Base-by-base conservation (phyloP, 805 yeast genomes). In the Starmerella floricola region DNA sequence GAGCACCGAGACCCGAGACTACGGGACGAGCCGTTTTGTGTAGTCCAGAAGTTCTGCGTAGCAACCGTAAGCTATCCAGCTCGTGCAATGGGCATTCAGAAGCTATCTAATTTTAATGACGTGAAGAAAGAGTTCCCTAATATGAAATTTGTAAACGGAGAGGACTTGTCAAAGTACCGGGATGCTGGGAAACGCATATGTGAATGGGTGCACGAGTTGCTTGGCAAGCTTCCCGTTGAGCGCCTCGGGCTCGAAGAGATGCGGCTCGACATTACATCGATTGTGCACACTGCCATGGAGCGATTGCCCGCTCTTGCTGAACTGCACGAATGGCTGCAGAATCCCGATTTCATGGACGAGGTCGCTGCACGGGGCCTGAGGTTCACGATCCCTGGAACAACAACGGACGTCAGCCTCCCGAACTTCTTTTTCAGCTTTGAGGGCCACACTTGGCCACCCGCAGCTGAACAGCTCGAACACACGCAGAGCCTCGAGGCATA, bases 171-270 rank as follows among this genome's bases (percentile, higher is more conserved):
- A 13, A 50, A 44, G 44, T 59, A 59, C 40, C 49, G 60, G 5
- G 39, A 40, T 3, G 60, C 61, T 12, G 63, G 63, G 10, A 50
- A 49, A 20, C 46, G 32, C 43, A 49, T 59, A 4, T 51, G 47
- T 30, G 36, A 42, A 11, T 54, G 52, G 50, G 47, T 58, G 16
- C 46, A 45, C 21, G 38, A 31, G 17, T 23, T 32, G 3, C 11
- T 50, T 8, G 42, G 54, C 13, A 41, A 38, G n/a, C 32, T 37
- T 2, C 53, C 55, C 2, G 51, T 58, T 8, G 62, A 59, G 34
- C 48, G 63, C 19, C 48, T 59, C 8, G 63, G 63, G 3, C 53
- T 59, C 31, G 63, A 59, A 37, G 63, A 59, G 46, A 39, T 59
- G 49, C 44, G 60, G 42, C 40, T 58, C 12, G 62, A 59, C 30